Evolutionary conservation across 1,139 yeast genomes (phyloP), one percentile per base, ranked within the genome.

Genomic region (Hyphopichia khmerensis): DNA sequence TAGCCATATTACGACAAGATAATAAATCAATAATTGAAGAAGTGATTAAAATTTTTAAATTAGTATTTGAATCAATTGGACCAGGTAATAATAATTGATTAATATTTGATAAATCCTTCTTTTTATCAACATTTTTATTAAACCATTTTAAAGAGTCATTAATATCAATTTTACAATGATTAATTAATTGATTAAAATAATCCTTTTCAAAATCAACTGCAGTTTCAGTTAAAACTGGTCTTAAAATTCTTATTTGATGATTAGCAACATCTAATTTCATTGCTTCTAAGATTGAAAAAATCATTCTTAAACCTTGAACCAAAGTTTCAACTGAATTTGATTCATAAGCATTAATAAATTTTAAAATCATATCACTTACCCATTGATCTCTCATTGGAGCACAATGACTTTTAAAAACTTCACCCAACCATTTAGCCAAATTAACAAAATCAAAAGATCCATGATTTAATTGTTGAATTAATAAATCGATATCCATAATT

Each of bases 231-330:
- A 91, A 72, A 13, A 87, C 85, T 2, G 96, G 96, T 55, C 96
- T 77, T 44, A 90, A 70, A 23, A 89, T 81, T 53, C 96, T 76
- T 44, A 91, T 88, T 64, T 90, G 97, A 62, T 91, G 96, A 64
- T 91, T 91, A 16, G 97, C 96, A 43, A 90, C 95, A 58, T 91
- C 97, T 51, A 91, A 73, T 62, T 91, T 91, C 96, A 91, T 90
- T n/a, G 96, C 95, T 62, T 90, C 97, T 51, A 91, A 70, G 46
- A 91, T 87, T 49, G 87, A 87, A 61, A 91, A 89, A 16, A 88
- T 77, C 67, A 84, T 77, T 46, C 93, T 76, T 43, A 91, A 69
- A 2, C 96, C 96, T 40, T 83, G 88, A 35, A 88, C 87, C 40
- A 90, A 68, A 44, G 75, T 73, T 14, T 72, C 59, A 11, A 82